Base-by-base conservation (phyloP, 2,329 filamentous ascomycete species). In the Epichloe sp. region DNA sequence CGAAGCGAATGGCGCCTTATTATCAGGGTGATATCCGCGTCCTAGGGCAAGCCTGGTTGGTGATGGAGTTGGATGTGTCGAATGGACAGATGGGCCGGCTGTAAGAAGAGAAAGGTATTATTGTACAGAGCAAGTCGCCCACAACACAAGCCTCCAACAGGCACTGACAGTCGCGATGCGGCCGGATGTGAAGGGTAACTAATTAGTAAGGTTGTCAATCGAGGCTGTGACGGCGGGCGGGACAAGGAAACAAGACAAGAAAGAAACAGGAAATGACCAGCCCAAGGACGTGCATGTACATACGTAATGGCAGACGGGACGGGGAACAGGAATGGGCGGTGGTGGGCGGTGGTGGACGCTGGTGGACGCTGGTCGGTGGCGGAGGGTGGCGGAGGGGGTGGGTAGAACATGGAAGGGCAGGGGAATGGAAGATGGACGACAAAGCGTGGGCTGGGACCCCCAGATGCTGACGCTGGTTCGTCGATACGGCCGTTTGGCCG, bases 401-500 rank as follows among this genome's bases (percentile, higher is more conserved):
- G 40, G 54, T 51, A 53, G 52, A 35, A 49, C 51, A 40, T 38
- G 59, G 57, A 57, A 56, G 49, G 49, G 53, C 55, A 46, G 51
- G 54, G 54, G 56, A 52, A 54, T 52, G 47, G 52, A 57, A 53
- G 48, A 47, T 34, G 38, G 48, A 48, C 34, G 45, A 44, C 15
- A 36, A 42, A 42, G 48, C 44, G 44, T 47, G 41, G 49, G 44
- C 48, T 43, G 47, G 17, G 23, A 48, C 37, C 35, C 35, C 40
- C 38, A 41, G 48, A 21, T 17, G 48, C 45, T 31, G 44, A 52
- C 56, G 57, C 60, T 67, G 67, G 65, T 66, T 66, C 64, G 65
- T 64, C 65, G 60, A 65, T 63, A 68, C 75, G 75, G 75, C 74
- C 72, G 64, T 75, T 73, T 77, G 65, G 68, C 74, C 75, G 75